These are phyloP conservation scores for Capronia americana DNA, from an alignment of 2,329 filamentous ascomycete species.

Conservation along the genomic window DNA sequence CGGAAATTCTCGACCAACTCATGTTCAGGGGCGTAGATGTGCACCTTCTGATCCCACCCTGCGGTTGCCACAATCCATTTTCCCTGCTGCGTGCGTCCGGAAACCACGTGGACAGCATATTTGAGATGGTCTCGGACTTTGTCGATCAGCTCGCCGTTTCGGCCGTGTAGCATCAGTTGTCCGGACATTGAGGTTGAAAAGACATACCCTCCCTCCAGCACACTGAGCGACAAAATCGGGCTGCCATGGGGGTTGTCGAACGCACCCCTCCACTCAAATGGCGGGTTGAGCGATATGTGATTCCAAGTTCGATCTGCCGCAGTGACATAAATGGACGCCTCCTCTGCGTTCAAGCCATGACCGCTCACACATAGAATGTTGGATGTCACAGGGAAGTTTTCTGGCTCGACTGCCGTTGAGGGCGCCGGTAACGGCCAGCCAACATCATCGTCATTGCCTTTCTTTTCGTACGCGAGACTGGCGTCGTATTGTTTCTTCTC, in stretches of 20 bases:
- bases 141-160: conserved; percentile 41
- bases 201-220: conserved; percentile 52
- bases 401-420: conserved; percentile 32
- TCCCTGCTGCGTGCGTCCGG: conserved; percentile 31
- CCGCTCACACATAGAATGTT: conserved; percentile 41
- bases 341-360: conserved; percentile 13
- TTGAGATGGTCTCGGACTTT: conserved; percentile 64
- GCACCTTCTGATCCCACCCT: conserved; percentile 65
- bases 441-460: conserved; percentile 50
- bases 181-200: conserved; percentile 67
- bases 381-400: conserved; percentile 26
- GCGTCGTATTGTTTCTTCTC: conserved; percentile 67
- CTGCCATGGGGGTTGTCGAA: conserved; percentile 36
- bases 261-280: conserved; percentile 17
- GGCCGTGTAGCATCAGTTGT: conserved; percentile 58
- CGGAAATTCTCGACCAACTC: conserved; percentile 31
- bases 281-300: conserved; percentile 18
- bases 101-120: conserved; percentile 60
- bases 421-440: conserved; percentile 55
- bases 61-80: conserved; percentile 56
- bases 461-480: conserved; percentile 62
- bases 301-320: conserved; percentile 34
- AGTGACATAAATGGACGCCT: conserved; percentile 29
- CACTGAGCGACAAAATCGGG: conserved; percentile 60
- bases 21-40: conserved; percentile 53